A percentile compares a stretch with the other conserved stretches of the same genome.
phyloP scores from a whole-genome alignment of 1,139 yeast genomes.

The Debaryomyces sp. region DNA sequence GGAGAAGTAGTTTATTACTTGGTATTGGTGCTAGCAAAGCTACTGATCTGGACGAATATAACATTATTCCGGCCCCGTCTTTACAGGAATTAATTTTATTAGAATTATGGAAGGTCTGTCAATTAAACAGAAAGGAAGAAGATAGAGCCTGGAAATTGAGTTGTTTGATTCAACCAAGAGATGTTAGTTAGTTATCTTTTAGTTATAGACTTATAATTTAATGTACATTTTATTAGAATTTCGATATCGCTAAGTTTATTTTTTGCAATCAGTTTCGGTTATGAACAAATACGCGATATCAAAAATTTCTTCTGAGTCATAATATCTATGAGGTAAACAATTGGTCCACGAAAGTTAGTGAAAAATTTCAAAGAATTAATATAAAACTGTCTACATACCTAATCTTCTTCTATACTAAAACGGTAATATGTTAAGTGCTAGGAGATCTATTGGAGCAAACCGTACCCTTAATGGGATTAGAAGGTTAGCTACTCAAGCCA shows the following conservation, averaged over 20 bases:
- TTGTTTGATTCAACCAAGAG: constrained; percentile 53
- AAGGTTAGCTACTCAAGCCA: constrained; percentile 39
- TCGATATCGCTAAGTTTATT: neutral
- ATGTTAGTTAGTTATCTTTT: constrained; percentile 13
- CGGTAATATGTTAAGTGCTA: constrained; percentile 4
- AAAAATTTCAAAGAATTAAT: constrained; percentile 1
- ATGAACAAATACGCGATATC: constrained; percentile 5
- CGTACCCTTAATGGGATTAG: constrained; percentile 15
- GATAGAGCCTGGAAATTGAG: constrained; percentile 78
- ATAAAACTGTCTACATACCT: neutral
- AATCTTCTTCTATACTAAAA: neutral
- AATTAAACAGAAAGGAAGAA: constrained; percentile 57
- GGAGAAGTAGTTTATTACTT: constrained; percentile 25
- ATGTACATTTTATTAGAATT: no score
- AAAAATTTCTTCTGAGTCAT: constrained; percentile 3
- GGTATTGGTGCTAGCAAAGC: constrained; percentile 12
- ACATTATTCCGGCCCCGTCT: constrained; percentile 44
- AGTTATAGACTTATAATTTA: no score
- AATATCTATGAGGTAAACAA: constrained; percentile 6
- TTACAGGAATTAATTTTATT: constrained; percentile 67
- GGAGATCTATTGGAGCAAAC: neutral
- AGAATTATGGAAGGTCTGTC: constrained; percentile 72
- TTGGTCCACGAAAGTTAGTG: constrained; percentile 2
- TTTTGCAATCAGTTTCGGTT: constrained; percentile 2
- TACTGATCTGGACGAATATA: constrained; percentile 27